Conservation (phyloP, 1,139 yeast species). For the Keqinozyma sinolaborantium region DNA sequence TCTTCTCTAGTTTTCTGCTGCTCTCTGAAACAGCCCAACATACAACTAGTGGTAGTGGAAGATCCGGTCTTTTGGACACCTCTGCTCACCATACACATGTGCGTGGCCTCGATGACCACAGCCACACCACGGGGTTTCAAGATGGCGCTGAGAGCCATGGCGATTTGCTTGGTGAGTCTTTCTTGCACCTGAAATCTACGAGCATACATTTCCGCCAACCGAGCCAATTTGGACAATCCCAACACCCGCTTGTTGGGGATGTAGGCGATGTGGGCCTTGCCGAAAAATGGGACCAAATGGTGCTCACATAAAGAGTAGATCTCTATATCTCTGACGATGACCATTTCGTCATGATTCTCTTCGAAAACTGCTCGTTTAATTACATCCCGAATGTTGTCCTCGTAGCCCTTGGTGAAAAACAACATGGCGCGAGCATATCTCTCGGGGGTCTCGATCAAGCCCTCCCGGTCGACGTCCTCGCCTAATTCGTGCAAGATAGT, state of each 20-base stretch:
- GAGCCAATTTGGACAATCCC: slow-evolving; percentile 88
- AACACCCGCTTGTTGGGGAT: slow-evolving; percentile 94
- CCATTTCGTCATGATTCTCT: slow-evolving; percentile 99
- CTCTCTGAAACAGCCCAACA: slow-evolving; percentile 93
- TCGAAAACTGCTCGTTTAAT: slow-evolving; percentile 94
- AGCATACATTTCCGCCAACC: slow-evolving; percentile 95
- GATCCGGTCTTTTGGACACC: slow-evolving; percentile 97
- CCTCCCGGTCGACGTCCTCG: slow-evolving; percentile 87
- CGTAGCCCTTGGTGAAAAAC: slow-evolving; percentile 93
- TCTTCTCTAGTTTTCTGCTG: slow-evolving; percentile 96
- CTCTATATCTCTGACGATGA: slow-evolving; percentile 91
- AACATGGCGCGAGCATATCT: slow-evolving; percentile 96
- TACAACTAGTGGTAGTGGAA: slow-evolving; percentile 90
- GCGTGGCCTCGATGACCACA: slow-evolving; percentile 95
- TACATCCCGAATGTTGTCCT: slow-evolving; percentile 85
- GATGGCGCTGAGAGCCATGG: slow-evolving; percentile 90
- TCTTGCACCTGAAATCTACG: slow-evolving; percentile 96
- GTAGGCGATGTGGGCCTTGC: slow-evolving; percentile 94
- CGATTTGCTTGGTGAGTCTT: slow-evolving; percentile 92
- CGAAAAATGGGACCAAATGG: slow-evolving; percentile 94
- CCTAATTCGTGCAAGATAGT: slow-evolving; percentile 84
- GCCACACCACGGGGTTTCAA: slow-evolving; percentile 96
- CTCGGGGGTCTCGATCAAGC: slow-evolving; percentile 90
- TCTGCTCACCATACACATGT: slow-evolving; percentile 99
- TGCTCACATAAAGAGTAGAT: slow-evolving; percentile 93